These are phyloP conservation scores for Fusarium liriodendri DNA, from an alignment of 2,329 filamentous ascomycete species.

Conservation along the genomic window DNA sequence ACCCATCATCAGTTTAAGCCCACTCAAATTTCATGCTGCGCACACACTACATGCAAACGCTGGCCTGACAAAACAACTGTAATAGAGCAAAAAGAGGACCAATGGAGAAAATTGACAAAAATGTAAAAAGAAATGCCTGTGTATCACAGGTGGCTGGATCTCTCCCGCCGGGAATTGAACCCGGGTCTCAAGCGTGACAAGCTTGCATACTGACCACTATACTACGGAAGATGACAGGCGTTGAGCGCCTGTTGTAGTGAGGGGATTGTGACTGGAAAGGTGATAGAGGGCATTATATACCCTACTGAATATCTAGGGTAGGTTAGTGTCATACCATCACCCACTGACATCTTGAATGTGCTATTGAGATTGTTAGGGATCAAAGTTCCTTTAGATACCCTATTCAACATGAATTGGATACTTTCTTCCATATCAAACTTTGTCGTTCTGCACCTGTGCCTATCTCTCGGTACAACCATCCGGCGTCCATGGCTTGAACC, in stretches of 20 bases:
- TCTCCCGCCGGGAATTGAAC: constrained; percentile 20
- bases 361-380: background rate
- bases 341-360: background rate
- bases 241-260: constrained; percentile 10
- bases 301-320: background rate
- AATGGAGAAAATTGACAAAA: background rate
- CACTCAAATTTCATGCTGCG: no score
- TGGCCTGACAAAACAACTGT: no score
- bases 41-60: no score
- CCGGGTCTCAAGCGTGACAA: constrained; percentile 19
- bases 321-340: background rate
- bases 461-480: background rate
- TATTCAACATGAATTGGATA: background rate
- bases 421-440: background rate
- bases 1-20: no score
- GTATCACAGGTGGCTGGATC: constrained; percentile 13
- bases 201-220: constrained; percentile 19
- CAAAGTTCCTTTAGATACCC: background rate
- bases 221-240: constrained; percentile 15
- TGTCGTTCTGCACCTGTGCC: background rate
- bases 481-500: background rate
- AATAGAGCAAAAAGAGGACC: no score
- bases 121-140: constrained; percentile 7
- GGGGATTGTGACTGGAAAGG: background rate
- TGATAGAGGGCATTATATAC: background rate